phyloP scores from a whole-genome alignment of 805 yeast genomes.

The Yarrowia hollandica region DNA sequence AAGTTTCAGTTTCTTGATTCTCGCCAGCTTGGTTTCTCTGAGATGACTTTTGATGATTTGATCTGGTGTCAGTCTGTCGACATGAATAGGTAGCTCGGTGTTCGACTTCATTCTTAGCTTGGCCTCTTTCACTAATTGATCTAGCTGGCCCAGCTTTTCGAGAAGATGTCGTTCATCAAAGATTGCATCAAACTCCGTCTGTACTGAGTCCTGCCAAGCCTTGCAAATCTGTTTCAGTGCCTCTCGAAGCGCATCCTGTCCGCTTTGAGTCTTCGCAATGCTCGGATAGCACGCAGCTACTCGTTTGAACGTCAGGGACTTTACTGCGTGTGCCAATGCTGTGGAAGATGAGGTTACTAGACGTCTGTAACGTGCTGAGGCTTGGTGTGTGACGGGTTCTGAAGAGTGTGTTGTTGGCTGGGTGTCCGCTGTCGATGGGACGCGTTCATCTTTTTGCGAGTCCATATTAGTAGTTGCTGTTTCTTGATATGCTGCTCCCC shows the following conservation, averaged over 20 bases:
- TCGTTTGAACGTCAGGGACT: slow-evolving; percentile 53
- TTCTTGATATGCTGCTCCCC: too few species aligned
- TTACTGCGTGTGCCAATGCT: slow-evolving; percentile 57
- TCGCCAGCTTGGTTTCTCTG: slow-evolving; percentile 33
- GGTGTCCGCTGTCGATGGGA: too few species aligned
- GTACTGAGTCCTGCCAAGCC: slow-evolving; percentile 51
- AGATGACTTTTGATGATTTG: slow-evolving; percentile 39
- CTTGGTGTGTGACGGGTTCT: slow-evolving; percentile 18
- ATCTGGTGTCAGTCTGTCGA: slow-evolving; percentile 39
- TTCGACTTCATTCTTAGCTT: slow-evolving; percentile 35
- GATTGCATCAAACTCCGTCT: slow-evolving; percentile 55
- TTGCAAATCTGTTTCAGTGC: slow-evolving; percentile 55
- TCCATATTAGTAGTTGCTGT: too few species aligned
- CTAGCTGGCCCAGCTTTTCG: slow-evolving; percentile 44
- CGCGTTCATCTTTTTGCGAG: background rate
- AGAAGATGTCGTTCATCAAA: slow-evolving; percentile 49
- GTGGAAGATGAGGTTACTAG: slow-evolving; percentile 52
- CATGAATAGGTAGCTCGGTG: slow-evolving; percentile 18
- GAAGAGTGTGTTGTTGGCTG: background rate
- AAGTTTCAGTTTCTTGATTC: slow-evolving; percentile 33
- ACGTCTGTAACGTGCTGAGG: slow-evolving; percentile 50
- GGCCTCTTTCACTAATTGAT: slow-evolving; percentile 45
- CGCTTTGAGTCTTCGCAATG: slow-evolving; percentile 50
- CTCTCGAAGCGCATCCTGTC: slow-evolving; percentile 47
- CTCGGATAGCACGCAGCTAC: slow-evolving; percentile 56